Percentiles rank a stretch among this genome's conserved stretches.
phyloP scores from a whole-genome alignment of 2,329 filamentous ascomycete genomes.

The Cladobotryum protrusum region DNA sequence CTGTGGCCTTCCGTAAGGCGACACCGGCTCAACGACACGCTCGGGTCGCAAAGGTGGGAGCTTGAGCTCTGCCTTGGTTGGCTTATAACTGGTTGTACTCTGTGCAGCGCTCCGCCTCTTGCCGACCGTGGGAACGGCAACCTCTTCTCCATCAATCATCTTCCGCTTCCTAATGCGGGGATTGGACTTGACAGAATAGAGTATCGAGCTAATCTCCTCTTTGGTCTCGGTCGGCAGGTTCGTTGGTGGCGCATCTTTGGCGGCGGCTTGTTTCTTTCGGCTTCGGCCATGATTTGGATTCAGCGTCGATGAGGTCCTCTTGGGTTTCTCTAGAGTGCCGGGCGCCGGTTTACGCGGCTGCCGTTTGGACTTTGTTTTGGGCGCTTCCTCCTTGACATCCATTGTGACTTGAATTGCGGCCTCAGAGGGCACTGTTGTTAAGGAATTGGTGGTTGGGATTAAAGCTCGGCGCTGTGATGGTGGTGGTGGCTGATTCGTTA shows the following conservation, averaged over 20 bases:
- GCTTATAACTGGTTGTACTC: conserved; percentile 2
- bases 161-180: conserved; percentile 43
- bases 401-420: conserved; percentile 1
- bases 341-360: conserved; percentile 35
- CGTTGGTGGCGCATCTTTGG: not conserved
- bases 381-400: conserved; percentile 8
- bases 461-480: conserved; percentile 8
- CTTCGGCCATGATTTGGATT: conserved; percentile 32
- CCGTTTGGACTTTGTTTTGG: conserved; percentile 24
- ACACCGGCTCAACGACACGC: conserved; percentile 11
- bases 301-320: conserved; percentile 26
- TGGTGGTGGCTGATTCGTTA: conserved; percentile 21
- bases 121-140: conserved; percentile 15
- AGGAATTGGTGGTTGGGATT: conserved; percentile 1
- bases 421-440: not conserved
- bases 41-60: conserved; percentile 27
- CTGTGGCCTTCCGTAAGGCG: conserved; percentile 18
- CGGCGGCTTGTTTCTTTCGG: conserved; percentile 13
- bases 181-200: conserved; percentile 44
- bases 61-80: conserved; percentile 14
- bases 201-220: conserved; percentile 36
- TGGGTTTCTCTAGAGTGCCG: conserved; percentile 25
- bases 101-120: conserved; percentile 11
- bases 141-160: conserved; percentile 35
- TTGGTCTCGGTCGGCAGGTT: conserved; percentile 11